Conservation (phyloP, 164 flowering plant species). For the Pachysandra terminalis region DNA sequence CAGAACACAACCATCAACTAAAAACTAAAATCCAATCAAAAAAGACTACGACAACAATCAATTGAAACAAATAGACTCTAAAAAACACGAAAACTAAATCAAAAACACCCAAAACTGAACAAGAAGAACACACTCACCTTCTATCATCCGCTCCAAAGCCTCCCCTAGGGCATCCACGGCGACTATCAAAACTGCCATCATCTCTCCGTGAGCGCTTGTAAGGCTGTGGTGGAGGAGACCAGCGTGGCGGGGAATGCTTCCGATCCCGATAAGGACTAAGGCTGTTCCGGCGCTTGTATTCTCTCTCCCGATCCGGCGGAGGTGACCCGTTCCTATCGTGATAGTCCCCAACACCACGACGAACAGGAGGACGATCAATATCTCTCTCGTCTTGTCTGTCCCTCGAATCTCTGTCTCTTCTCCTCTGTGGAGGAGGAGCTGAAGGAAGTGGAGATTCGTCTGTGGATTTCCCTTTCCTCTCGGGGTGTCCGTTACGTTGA, state of each 20-base stretch:
- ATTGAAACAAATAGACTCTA: not conserved
- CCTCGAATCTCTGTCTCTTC: slow-evolving; percentile 47
- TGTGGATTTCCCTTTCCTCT: slow-evolving; percentile 27
- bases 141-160: slow-evolving; percentile 66
- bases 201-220: slow-evolving; percentile 66
- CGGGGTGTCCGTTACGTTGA: slow-evolving; percentile 36
- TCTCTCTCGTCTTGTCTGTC: slow-evolving; percentile 55
- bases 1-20: no score
- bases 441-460: slow-evolving; percentile 26
- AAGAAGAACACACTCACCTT: slow-evolving; percentile 32
- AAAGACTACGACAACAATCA: no score
- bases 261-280: slow-evolving; percentile 61
- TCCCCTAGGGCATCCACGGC: slow-evolving; percentile 56
- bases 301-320: slow-evolving; percentile 51
- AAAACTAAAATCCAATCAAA: no score
- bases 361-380: slow-evolving; percentile 38
- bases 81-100: no score
- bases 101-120: no score
- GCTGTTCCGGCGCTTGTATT: slow-evolving; percentile 51
- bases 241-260: slow-evolving; percentile 51
- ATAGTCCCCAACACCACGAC: slow-evolving; percentile 34
- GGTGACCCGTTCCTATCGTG: slow-evolving; percentile 48
- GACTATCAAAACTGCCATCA: slow-evolving; percentile 51
- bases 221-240: no score
- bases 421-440: slow-evolving; percentile 26